Evolutionary conservation across 129 eudicot genomes (phyloP), one percentile per base, ranked within the genome.

Genomic region (Flaveria sonorensis): DNA sequence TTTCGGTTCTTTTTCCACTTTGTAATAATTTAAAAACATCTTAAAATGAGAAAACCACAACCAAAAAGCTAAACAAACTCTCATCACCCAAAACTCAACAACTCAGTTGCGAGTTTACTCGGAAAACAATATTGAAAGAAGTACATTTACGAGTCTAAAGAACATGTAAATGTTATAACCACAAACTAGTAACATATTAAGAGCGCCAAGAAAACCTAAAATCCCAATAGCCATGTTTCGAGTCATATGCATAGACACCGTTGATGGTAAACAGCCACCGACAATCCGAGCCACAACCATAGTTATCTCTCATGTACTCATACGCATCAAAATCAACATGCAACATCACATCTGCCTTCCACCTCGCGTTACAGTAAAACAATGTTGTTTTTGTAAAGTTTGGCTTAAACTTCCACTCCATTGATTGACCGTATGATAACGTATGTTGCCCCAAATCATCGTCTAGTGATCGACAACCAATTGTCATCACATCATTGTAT

Each of bases 341-440:
- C 79, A 73, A 7, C 53, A n/a, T 66, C 23, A 65, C 70, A 46
- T 53, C 46, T 3, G 68, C 3, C 62, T 64, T 66, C 79, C 79
- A 66, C 75, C 15, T 57, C 2, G 71, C 71, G n/a, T 74, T 43
- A 76, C 84, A 74, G 28, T 74, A 74, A 74, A 66, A 81, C 52
- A 81, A 67, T 0, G 84, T 74, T 1, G 80, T 81, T 67, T 74
- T 74, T 13, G 71, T 40, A 15, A 81, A 81, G 52, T 81, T 81
- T 4, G 84, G 84, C 51, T 68, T 81, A 56, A 81, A 81, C 21
- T 64, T 81, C 84, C 84, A 81, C 55, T 67, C 75, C 30, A 68
- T 74, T 8, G 80, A 42, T 56, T 81, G 45, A 16, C 84, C 80
- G 1, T 67, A 81, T 68, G 36, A 20, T 3, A 81, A 13, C 2